phyloP scores from a whole-genome alignment of 352 stramenopile genomes.

The Globisporangium abappressorium region DNA sequence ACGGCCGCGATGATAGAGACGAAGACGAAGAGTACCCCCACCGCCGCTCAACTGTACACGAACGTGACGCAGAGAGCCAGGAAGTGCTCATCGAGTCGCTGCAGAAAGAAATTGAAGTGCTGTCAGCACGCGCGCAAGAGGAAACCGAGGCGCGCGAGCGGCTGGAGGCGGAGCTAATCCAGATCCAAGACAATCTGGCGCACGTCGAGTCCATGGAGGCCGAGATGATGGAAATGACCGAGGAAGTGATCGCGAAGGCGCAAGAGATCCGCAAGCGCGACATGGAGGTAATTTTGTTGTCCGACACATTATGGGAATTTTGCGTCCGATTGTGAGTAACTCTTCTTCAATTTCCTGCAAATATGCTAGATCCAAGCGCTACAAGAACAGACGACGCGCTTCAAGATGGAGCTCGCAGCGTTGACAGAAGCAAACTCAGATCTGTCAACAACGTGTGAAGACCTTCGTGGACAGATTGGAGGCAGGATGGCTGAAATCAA shows the following conservation, averaged over 20 bases:
- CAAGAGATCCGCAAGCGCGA: constrained; percentile 65
- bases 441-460: constrained; percentile 36
- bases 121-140: constrained; percentile 56
- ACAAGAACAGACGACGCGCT: constrained; percentile 34
- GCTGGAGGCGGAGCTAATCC: constrained; percentile 55
- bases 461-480: constrained; percentile 32
- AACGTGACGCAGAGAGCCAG: constrained; percentile 55
- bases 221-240: constrained; percentile 74
- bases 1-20: constrained; percentile 19
- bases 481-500: constrained; percentile 33
- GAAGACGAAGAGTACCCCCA: constrained; percentile 22
- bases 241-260: constrained; percentile 75
- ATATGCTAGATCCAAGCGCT: constrained; percentile 41
- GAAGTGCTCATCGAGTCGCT: constrained; percentile 71
- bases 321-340: constrained; percentile 3
- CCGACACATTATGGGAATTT: neutral
- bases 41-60: constrained; percentile 53
- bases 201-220: constrained; percentile 72
- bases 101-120: constrained; percentile 59
- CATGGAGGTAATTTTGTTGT: constrained; percentile 31
- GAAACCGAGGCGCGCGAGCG: constrained; percentile 56
- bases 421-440: constrained; percentile 50
- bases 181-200: constrained; percentile 54
- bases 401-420: constrained; percentile 49
- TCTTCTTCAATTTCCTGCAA: neutral